Base-by-base conservation (phyloP, 352 stramenopile genomes). In the Phytophthora meadii region DNA sequence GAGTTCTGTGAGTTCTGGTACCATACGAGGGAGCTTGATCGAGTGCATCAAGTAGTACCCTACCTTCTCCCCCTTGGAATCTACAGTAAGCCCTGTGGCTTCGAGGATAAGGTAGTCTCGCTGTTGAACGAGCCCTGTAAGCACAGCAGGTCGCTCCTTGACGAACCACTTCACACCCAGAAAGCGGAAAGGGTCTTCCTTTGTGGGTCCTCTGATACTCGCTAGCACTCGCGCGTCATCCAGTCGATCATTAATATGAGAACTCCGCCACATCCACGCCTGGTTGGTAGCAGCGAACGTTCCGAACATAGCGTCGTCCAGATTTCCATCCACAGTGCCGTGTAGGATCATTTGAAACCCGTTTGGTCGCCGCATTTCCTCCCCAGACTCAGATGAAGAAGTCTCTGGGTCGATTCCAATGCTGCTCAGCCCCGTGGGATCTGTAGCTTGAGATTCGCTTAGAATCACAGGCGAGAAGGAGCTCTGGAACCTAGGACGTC, bases 261-360 rank as follows among this genome's bases (percentile, higher is more conserved):
- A 42, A 9, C 37, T 42, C 2, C 37, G 37, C 37, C 37, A 42
- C 37, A 42, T 42, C 37, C 37, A 42, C 2, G 37, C 37, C n/a
- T 42, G 37, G n/a, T 42, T 19, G 4, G 37, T 42, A 4, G 37
- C 14, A n/a, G 37, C 37, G n/a, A 42, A 42, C 14, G 14, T 42
- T 22, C 37, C 37, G 37, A 42, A 19, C 37, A 42, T 42, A 0
- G 14, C 14, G 37, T 42, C 37, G 37, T 42, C 37, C 37, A 42
- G 37, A 42, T 42, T 19, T 22, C 37, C 37, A 10, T 42, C 37
- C 5, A 42, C 12, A 22, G 37, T 42, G 14, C 37, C 37, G 1
- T 42, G 37, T 3, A 42, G 37, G n/a, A 42, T 10, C 37, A 42
- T n/a, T n/a, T 42, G 37, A 42, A 42, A 42, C n/a, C 37, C 37